Evolutionary conservation across 257 asterid species (phyloP).

Genomic region (Jacaranda copaia): DNA sequence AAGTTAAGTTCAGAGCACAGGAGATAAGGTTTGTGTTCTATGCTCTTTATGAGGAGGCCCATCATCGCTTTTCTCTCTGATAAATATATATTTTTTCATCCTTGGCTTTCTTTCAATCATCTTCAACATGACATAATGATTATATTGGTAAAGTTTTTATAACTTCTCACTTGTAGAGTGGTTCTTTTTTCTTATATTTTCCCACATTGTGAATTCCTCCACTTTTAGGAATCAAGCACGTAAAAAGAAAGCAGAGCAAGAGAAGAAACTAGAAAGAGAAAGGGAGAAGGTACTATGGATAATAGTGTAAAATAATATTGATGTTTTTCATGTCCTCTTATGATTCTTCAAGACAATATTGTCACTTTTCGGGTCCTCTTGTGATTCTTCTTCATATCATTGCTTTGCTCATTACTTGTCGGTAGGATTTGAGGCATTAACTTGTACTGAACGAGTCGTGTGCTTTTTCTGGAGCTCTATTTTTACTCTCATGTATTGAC

Average conservation of each 20-base stretch:
- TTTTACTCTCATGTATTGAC: too few relatives aligned
- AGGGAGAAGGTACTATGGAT: conserved; percentile 64
- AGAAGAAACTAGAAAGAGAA: conserved; percentile 57
- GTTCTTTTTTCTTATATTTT: conserved; percentile 33
- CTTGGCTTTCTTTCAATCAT: neutral
- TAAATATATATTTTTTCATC: neutral
- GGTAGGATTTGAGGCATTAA: too few relatives aligned
- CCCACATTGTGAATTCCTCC: conserved; percentile 26
- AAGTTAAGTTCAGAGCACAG: conserved; percentile 59
- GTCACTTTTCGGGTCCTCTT: too few relatives aligned
- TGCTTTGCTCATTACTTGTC: too few relatives aligned
- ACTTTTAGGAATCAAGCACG: conserved; percentile 55
- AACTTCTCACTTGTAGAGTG: neutral
- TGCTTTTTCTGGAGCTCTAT: too few relatives aligned
- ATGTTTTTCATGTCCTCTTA: too few relatives aligned
- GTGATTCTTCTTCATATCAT: too few relatives aligned
- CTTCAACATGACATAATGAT: neutral
- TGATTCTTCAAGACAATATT: too few relatives aligned
- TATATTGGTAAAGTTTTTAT: neutral
- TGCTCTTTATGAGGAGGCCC: conserved; percentile 8
- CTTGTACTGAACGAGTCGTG: too few relatives aligned
- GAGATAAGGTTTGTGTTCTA: conserved; percentile 62
- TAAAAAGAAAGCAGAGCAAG: conserved; percentile 56
- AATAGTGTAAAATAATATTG: neutral
- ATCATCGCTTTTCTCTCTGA: neutral